Evolutionary conservation across 352 stramenopile genomes (phyloP).

Genomic region (Globisporangium uncinulatum): DNA sequence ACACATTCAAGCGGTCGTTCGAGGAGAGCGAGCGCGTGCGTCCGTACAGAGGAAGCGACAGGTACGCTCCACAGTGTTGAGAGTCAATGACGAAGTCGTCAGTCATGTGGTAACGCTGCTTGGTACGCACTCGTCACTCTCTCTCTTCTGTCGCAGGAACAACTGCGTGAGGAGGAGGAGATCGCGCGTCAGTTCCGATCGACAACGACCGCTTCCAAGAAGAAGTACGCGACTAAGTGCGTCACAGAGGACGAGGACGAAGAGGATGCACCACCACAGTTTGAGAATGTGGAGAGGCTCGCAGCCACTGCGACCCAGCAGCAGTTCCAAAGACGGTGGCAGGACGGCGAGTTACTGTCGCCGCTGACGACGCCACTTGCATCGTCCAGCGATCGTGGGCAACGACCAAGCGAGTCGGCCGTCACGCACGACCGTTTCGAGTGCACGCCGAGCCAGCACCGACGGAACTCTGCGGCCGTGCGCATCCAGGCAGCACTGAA

Average conservation of each 20-base stretch:
- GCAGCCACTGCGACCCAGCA: constrained; percentile 36
- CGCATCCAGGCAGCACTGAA: constrained; percentile 35
- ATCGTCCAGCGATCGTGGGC: not conserved
- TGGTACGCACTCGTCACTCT: not conserved
- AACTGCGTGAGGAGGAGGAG: constrained; percentile 14
- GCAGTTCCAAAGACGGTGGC: constrained; percentile 18
- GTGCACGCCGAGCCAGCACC: not conserved
- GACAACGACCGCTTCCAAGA: not conserved
- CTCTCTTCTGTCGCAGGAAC: not conserved
- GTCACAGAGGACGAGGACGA: constrained; percentile 1
- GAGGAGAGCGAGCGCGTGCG: constrained; percentile 21
- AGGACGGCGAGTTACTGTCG: not conserved
- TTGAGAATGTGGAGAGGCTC: constrained; percentile 31
- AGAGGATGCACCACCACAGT: constrained; percentile 21
- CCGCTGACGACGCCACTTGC: not conserved
- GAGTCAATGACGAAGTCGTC: not conserved
- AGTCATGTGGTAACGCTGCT: not conserved
- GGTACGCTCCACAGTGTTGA: not conserved
- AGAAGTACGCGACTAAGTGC: constrained; percentile 9
- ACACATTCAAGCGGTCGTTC: constrained; percentile 28
- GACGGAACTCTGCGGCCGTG: constrained; percentile 19
- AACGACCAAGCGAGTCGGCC: not conserved
- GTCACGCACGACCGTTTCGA: not conserved
- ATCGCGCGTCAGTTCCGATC: constrained; percentile 20
- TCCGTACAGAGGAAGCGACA: constrained; percentile 8